phyloP scores from a whole-genome alignment of 306 rosid genomes.

The Albizia julibrissin region DNA sequence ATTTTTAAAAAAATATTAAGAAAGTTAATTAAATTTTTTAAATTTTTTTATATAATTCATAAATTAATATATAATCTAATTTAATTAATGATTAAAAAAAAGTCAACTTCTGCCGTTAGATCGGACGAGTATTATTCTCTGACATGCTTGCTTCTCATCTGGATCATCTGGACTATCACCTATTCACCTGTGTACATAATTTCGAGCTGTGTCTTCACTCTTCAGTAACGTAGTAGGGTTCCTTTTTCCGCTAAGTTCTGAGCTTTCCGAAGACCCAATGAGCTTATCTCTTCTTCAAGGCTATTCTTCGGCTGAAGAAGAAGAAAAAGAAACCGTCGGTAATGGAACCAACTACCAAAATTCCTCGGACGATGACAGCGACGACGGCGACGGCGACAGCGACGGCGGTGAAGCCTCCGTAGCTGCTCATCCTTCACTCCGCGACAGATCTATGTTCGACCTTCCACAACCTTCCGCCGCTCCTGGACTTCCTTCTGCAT shows the following conservation, averaged over 20 bases:
- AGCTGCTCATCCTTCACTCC: conserved; percentile 46
- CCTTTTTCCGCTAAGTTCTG: not conserved
- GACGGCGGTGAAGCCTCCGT: conserved; percentile 20
- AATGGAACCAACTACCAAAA: conserved; percentile 13
- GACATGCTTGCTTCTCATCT: too few relatives aligned
- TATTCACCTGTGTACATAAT: too few relatives aligned
- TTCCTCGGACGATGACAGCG: conserved; percentile 36
- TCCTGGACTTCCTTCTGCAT: conserved; percentile 82
- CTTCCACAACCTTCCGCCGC: conserved; percentile 56
- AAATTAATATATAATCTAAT: too few relatives aligned
- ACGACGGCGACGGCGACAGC: not conserved
- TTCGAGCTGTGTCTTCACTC: too few relatives aligned
- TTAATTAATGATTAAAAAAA: too few relatives aligned
- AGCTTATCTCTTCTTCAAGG: conserved; percentile 86
- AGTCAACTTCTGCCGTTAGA: too few relatives aligned
- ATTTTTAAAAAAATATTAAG: too few relatives aligned
- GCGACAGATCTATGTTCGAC: conserved; percentile 67
- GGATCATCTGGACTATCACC: too few relatives aligned
- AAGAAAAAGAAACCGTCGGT: conserved; percentile 45
- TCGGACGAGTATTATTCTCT: too few relatives aligned
- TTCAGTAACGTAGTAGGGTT: not conserved
- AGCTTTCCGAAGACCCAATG: conserved; percentile 47
- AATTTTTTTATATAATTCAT: too few relatives aligned
- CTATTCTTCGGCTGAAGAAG: conserved; percentile 85
- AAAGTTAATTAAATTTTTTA: too few relatives aligned